These are phyloP conservation scores for Ceratocystis smalleyi DNA, from an alignment of 2,329 filamentous ascomycete genomes.

Conservation along the genomic window DNA sequence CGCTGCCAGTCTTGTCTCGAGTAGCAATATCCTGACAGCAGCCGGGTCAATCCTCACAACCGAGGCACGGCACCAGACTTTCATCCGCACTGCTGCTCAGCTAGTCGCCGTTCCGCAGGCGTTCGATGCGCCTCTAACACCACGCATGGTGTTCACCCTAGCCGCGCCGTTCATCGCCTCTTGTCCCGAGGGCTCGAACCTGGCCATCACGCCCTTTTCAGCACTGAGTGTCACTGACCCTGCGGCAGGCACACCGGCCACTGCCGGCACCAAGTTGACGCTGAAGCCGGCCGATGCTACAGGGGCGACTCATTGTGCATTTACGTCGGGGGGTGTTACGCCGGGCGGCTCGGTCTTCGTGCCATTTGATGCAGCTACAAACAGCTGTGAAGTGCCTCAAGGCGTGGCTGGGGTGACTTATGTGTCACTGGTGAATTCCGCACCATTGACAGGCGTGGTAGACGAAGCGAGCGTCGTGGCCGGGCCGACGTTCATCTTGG, in stretches of 20 bases:
- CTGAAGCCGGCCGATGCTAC: conserved; percentile 36
- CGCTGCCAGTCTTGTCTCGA: conserved; percentile 48
- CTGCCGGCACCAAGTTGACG: conserved; percentile 25
- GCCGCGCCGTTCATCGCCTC: conserved; percentile 56
- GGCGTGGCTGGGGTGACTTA: conserved; percentile 49
- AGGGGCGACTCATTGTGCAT: conserved; percentile 46
- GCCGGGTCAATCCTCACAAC: conserved; percentile 58
- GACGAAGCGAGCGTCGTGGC: conserved; percentile 51
- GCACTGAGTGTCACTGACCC: conserved; percentile 36
- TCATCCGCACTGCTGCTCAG: conserved; percentile 47
- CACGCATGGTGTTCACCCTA: conserved; percentile 56
- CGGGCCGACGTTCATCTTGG: conserved; percentile 43
- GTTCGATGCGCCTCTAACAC: conserved; percentile 54
- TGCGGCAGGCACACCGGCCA: conserved; percentile 27
- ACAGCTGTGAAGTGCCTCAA: conserved; percentile 45
- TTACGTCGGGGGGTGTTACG: conserved; percentile 43
- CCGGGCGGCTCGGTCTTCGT: conserved; percentile 46
- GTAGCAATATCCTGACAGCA: conserved; percentile 43
- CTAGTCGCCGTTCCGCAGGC: conserved; percentile 48
- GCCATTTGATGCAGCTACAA: conserved; percentile 34
- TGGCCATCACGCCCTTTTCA: conserved; percentile 47
- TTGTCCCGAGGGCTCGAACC: conserved; percentile 51
- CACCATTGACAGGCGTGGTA: conserved; percentile 35
- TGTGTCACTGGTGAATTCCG: conserved; percentile 45
- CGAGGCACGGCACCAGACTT: conserved; percentile 58